A percentile compares a stretch with the other conserved stretches of the same genome.
Evolutionary conservation across 2,329 filamentous ascomycete genomes (phyloP).

Genomic region (Pestalotiopsis sp.): DNA sequence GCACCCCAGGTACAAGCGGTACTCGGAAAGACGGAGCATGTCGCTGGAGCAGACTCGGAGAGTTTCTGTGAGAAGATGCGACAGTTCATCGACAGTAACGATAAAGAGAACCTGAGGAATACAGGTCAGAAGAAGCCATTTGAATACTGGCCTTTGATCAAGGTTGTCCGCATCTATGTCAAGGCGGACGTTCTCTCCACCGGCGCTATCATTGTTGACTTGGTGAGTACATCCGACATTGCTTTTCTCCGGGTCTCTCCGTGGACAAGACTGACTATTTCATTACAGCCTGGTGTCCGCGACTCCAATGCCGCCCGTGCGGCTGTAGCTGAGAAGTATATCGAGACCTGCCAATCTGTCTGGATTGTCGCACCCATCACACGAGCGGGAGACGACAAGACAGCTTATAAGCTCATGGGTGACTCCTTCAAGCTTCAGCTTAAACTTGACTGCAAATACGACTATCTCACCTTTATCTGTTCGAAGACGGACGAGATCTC

Average conservation of each 20-base stretch:
- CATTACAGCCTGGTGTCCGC: constrained; percentile 50
- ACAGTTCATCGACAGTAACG: constrained; percentile 56
- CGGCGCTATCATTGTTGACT: constrained; percentile 57
- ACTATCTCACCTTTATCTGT: constrained; percentile 53
- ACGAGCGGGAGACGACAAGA: constrained; percentile 62
- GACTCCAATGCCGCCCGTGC: constrained; percentile 62
- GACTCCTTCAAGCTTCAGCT: constrained; percentile 60
- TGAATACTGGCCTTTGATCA: constrained; percentile 42
- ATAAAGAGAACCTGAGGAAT: constrained; percentile 33
- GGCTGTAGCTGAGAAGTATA: constrained; percentile 58
- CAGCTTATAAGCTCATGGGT: constrained; percentile 57
- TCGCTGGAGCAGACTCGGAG: constrained; percentile 37
- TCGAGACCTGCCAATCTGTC: constrained; percentile 57
- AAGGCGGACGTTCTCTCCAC: constrained; percentile 53
- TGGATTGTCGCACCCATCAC: constrained; percentile 66
- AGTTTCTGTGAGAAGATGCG: constrained; percentile 49
- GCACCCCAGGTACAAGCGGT: constrained; percentile 39
- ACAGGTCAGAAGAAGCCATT: constrained; percentile 13
- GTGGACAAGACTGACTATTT: not conserved
- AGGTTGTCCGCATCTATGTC: constrained; percentile 46
- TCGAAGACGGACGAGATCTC: constrained; percentile 25
- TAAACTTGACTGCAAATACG: constrained; percentile 58
- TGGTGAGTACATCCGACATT: constrained; percentile 26
- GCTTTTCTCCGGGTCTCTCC: not conserved
- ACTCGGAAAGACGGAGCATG: constrained; percentile 45